A percentile compares a stretch with the other conserved stretches of the same genome.
Conservation (phyloP, 495 filamentous ascomycete genomes). For the Peziza echinospora region DNA sequence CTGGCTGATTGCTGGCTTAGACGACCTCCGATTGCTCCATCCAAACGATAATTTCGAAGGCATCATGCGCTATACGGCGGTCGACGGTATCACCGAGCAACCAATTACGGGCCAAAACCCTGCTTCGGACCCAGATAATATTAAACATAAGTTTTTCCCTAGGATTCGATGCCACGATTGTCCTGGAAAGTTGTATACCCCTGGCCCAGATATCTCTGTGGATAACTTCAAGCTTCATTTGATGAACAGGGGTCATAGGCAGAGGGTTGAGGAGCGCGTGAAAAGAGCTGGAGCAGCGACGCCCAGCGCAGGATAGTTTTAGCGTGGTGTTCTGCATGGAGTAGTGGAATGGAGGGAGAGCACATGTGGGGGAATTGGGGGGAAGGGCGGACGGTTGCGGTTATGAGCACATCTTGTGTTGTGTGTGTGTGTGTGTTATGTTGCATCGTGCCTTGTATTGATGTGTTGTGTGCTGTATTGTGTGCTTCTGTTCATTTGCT, state of each 20-base stretch:
- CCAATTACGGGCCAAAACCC: constrained; percentile 22
- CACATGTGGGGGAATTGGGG: background rate
- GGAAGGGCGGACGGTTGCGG: background rate
- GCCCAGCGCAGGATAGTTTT: background rate
- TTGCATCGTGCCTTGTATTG: no score
- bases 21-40: constrained; percentile 38
- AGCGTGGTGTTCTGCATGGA: background rate
- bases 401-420: background rate
- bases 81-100: constrained; percentile 41
- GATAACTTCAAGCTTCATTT: constrained; percentile 19
- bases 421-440: no score
- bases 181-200: constrained; percentile 79
- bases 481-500: no score
- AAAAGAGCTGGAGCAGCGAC: background rate
- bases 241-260: constrained; percentile 35
- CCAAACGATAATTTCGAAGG: constrained; percentile 64
- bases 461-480: no score
- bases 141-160: constrained; percentile 26
- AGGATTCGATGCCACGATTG: constrained; percentile 80
- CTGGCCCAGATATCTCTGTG: constrained; percentile 54
- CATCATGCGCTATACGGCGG: constrained; percentile 63
- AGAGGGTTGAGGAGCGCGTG: constrained; percentile 40
- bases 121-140: constrained; percentile 25
- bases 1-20: constrained; percentile 53
- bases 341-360: background rate